phyloP scores from a whole-genome alignment of 257 asterid genomes.

The Phtheirospermum japonicum region DNA sequence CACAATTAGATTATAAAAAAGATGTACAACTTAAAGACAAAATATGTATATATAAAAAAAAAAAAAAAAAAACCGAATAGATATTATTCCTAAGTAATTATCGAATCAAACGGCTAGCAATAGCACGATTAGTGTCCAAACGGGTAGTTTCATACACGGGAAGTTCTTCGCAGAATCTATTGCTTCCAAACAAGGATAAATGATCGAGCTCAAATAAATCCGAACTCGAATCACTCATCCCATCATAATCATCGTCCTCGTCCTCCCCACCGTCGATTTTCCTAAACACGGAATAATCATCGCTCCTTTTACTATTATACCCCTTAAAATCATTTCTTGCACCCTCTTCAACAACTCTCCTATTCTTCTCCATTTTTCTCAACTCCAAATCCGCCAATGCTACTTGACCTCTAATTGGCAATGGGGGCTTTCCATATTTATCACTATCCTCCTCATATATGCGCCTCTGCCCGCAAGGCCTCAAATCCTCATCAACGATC shows the following conservation, averaged over 20 bases:
- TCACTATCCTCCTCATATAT: conserved; percentile 28
- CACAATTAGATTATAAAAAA: not conserved
- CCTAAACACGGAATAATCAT: conserved; percentile 22
- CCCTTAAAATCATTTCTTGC: conserved; percentile 24
- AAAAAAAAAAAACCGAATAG: not conserved
- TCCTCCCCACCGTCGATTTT: conserved; percentile 14
- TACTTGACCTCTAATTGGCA: conserved; percentile 19
- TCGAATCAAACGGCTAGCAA: conserved; percentile 54
- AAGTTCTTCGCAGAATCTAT: conserved; percentile 65
- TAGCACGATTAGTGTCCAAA: conserved; percentile 45
- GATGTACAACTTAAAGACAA: conserved; percentile 22
- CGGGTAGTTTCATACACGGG: conserved; percentile 85
- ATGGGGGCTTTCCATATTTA: conserved; percentile 29
- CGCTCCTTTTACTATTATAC: conserved; percentile 15
- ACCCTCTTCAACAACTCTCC: conserved; percentile 30
- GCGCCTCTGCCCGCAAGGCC: conserved; percentile 52
- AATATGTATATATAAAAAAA: not conserved
- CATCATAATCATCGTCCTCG: conserved; percentile 38
- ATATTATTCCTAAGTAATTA: conserved; percentile 23
- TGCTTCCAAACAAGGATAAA: conserved; percentile 39
- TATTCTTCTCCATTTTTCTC: conserved; percentile 26
- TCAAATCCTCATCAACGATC: conserved; percentile 58
- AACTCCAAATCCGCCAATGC: conserved; percentile 16
- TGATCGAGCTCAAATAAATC: conserved; percentile 88
- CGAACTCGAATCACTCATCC: conserved; percentile 72